phyloP scores from a whole-genome alignment of 345 rosid species.

The Populus simonii region DNA sequence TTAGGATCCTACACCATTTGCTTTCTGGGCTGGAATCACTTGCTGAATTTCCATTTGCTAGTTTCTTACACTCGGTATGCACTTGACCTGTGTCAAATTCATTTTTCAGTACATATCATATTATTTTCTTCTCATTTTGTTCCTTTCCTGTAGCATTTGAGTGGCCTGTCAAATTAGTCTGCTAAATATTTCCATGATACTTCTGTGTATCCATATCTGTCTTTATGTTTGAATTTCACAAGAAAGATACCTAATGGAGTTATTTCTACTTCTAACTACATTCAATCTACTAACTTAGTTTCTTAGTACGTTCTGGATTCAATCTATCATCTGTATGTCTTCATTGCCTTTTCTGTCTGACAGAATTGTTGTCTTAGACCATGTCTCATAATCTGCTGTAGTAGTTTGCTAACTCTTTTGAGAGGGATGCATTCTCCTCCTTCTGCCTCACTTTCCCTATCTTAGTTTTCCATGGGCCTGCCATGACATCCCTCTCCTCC shows the following conservation, averaged over 20 bases:
- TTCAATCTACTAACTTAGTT: not conserved
- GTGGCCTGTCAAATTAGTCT: constrained; percentile 5
- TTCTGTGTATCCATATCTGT: not conserved
- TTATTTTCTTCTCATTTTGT: constrained; percentile 3
- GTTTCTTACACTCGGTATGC: constrained; percentile 71
- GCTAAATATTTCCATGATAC: not conserved
- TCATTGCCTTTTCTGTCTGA: too few relatives aligned
- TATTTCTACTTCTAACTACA: not conserved
- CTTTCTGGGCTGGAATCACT: constrained; percentile 71
- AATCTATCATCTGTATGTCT: too few relatives aligned
- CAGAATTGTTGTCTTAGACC: too few relatives aligned
- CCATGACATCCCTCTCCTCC: too few relatives aligned
- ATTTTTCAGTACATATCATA: not conserved
- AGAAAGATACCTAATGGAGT: not conserved
- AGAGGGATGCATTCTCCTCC: too few relatives aligned
- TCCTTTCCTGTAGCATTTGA: not conserved
- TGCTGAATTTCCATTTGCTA: constrained; percentile 88
- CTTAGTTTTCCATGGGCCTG: too few relatives aligned
- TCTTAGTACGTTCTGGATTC: too few relatives aligned
- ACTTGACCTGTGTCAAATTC: too few relatives aligned
- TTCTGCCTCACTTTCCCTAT: too few relatives aligned
- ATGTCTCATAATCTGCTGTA: too few relatives aligned
- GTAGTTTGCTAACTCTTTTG: too few relatives aligned
- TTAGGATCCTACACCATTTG: constrained; percentile 41
- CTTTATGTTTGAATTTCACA: not conserved